Evolutionary conservation across 306 rosid species (phyloP).

Genomic region (Astragalus glycyphyllos): DNA sequence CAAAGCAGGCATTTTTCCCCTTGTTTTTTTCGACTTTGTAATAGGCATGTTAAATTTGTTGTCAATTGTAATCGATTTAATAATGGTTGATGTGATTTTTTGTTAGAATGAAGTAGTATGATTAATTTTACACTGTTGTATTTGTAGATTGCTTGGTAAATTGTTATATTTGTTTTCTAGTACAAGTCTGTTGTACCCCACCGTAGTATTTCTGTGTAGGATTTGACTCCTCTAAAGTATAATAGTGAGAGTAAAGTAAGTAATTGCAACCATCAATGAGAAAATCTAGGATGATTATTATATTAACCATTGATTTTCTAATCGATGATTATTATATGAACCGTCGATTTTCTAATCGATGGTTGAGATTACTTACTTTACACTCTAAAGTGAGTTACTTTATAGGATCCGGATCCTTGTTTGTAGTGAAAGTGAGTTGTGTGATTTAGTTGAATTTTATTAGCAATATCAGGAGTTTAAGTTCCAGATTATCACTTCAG

Average conservation of each 20-base stretch:
- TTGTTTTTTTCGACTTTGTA: not conserved
- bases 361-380: too few species aligned
- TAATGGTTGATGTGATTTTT: not conserved
- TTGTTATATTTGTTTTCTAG: not conserved
- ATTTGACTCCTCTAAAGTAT: too few species aligned
- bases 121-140: not conserved
- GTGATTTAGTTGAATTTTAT: not conserved
- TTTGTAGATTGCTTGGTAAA: not conserved
- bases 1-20: not conserved
- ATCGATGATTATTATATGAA: too few species aligned
- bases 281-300: too few species aligned
- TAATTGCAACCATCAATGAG: too few species aligned
- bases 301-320: too few species aligned
- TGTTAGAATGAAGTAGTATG: not conserved
- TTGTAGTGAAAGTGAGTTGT: not conserved
- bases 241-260: too few species aligned
- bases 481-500: too few species aligned
- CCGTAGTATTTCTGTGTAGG: not conserved
- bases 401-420: too few species aligned
- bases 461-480: not conserved
- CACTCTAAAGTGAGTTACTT: too few species aligned
- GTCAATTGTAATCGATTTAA: not conserved
- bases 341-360: too few species aligned
- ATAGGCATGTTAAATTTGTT: not conserved
- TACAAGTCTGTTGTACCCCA: not conserved